Conservation (phyloP, 1,284 basidiomycete genomes). For the Nidula niveotomentosa region DNA sequence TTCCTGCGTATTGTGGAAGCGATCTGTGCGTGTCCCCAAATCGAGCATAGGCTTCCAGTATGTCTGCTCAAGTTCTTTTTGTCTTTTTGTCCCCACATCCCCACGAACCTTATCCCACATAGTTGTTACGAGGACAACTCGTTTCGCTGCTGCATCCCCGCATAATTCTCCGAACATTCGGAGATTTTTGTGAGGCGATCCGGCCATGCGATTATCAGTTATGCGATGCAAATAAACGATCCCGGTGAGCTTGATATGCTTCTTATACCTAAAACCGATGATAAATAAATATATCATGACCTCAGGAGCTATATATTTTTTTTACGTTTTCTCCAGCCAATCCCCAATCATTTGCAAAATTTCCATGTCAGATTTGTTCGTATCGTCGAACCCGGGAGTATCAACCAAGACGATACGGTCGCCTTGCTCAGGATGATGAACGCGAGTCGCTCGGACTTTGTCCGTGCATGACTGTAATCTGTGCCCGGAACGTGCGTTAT, state of each 20-base stretch:
- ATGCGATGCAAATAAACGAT: slow-evolving; percentile 9
- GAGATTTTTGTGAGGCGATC: slow-evolving; percentile 4
- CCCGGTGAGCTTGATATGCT: slow-evolving; percentile 1
- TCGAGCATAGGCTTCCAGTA: slow-evolving; percentile 3
- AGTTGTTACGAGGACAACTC: slow-evolving; percentile 4
- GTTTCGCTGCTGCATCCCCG: slow-evolving; percentile 2
- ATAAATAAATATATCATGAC: not conserved
- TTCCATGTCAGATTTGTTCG: slow-evolving; percentile 7
- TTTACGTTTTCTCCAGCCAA: slow-evolving; percentile 8
- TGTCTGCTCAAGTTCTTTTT: not conserved
- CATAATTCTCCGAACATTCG: slow-evolving; percentile 5
- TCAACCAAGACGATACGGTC: slow-evolving; percentile 7
- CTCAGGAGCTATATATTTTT: too few species aligned
- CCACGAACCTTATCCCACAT: not conserved
- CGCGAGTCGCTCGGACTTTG: not conserved
- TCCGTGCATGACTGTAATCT: not conserved
- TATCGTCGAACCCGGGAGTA: slow-evolving; percentile 11
- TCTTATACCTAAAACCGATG: slow-evolving; percentile 2
- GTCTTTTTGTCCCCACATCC: not conserved
- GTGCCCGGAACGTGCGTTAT: not conserved
- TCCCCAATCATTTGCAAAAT: slow-evolving; percentile 6
- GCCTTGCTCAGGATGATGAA: not conserved
- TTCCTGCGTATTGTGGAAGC: not conserved
- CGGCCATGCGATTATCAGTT: slow-evolving; percentile 7
- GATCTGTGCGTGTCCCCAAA: not conserved